Conservation (phyloP, 768 basidiomycete species). For the Hysterangium stoloniferum region DNA sequence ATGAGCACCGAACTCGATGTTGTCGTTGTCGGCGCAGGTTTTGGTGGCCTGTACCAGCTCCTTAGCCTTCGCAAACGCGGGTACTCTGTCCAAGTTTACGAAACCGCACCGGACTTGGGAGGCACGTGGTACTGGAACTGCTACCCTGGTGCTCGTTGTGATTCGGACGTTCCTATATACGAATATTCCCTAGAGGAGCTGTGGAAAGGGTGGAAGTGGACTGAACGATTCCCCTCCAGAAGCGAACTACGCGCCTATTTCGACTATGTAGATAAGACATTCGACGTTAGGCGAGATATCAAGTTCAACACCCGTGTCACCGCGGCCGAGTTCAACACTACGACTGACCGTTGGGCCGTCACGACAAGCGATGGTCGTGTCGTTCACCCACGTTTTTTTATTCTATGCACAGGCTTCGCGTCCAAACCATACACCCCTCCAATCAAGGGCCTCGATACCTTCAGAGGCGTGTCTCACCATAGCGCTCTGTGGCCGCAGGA, state of each 20-base stretch:
- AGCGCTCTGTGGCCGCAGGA: constrained; percentile 2
- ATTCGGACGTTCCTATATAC: not conserved
- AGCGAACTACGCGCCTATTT: not conserved
- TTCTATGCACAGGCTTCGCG: not conserved
- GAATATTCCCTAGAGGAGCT: not conserved
- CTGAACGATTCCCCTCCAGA: not conserved
- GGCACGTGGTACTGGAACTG: constrained; percentile 9
- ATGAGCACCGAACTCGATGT: not conserved
- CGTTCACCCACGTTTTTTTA: not conserved
- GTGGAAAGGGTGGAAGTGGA: not conserved
- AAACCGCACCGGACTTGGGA: not conserved
- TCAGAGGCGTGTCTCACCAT: not conserved
- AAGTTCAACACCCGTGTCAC: not conserved
- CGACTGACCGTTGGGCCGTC: not conserved
- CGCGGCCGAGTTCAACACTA: not conserved
- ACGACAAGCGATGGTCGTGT: not conserved
- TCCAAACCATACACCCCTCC: not conserved
- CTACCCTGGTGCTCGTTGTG: constrained; percentile 1
- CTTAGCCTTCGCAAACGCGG: not conserved
- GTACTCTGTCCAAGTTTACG: not conserved
- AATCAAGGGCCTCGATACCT: constrained; percentile 1
- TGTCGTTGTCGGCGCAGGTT: not conserved
- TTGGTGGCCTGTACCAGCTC: not conserved
- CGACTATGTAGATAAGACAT: not conserved
- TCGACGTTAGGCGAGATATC: not conserved